A percentile compares a stretch with the other conserved stretches of the same genome.
phyloP scores from a whole-genome alignment of 164 flowering plant genomes.

The Amborella trichopoda region DNA sequence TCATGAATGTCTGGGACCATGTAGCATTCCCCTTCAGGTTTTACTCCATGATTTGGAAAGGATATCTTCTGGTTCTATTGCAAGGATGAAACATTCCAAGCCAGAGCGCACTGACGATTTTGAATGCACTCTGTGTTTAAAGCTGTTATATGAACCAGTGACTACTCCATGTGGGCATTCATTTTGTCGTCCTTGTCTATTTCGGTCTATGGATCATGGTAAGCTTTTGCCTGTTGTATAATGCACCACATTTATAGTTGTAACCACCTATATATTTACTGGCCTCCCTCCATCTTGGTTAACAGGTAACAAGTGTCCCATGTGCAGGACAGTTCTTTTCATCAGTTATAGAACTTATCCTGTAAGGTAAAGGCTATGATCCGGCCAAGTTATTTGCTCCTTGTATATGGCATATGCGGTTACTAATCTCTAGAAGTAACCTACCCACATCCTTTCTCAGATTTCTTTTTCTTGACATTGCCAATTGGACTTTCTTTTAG shows the following conservation, averaged over 20 bases:
- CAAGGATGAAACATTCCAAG: constrained; percentile 28
- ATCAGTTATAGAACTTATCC: constrained; percentile 69
- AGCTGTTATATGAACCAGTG: constrained; percentile 76
- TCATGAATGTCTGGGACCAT: constrained; percentile 13
- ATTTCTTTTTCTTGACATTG: not conserved
- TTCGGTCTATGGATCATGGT: constrained; percentile 95
- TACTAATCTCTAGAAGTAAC: too few relatives aligned
- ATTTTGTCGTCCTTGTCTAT: constrained; percentile 82
- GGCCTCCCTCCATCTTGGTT: too few relatives aligned
- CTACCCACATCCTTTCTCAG: not conserved
- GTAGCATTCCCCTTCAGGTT: constrained; percentile 48
- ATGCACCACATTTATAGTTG: not conserved
- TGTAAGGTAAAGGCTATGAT: constrained; percentile 74
- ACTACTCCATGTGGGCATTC: constrained; percentile 99
- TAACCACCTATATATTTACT: not conserved
- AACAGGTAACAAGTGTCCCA: constrained; percentile 88
- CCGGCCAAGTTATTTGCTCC: too few relatives aligned
- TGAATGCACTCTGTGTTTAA: constrained; percentile 89
- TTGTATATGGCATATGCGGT: too few relatives aligned
- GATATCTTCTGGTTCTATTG: constrained; percentile 10
- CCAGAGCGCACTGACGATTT: constrained; percentile 74
- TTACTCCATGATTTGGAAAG: constrained; percentile 48
- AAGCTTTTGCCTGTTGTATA: constrained; percentile 5
- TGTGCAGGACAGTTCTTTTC: constrained; percentile 89
- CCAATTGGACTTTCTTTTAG: constrained; percentile 23